Base-by-base conservation (phyloP, 768 basidiomycete genomes). In the Pulveroboletus ravenelii region DNA sequence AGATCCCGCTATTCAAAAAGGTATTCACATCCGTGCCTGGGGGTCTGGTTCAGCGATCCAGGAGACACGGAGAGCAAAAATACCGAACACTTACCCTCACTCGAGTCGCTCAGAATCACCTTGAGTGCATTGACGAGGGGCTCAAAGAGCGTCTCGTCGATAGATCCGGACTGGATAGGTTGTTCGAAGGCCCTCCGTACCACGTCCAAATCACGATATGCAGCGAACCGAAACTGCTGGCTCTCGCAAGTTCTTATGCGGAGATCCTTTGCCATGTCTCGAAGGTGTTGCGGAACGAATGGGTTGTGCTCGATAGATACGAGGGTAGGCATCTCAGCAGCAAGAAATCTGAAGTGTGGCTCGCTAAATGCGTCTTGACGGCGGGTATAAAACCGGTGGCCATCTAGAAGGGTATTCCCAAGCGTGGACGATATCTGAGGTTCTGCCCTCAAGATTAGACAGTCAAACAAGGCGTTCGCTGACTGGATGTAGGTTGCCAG, bases 131-230 rank as follows among this genome's bases (percentile, higher is more conserved):
- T 78, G 27, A 89, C 78, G 25, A 87, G 75, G 17, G 78, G 78
- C 49, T 85, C 82, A 45, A 78, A 80, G 23, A 82, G 68, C 20
- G 72, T 72, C 54, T 80, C 80, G 10, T 73, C 70, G 51, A 71
- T 72, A 56, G 54, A 69, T 41, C 76, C 72, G 5, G 78, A 72
- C 47, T 77, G 76, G 20, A 85, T 70, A 7, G 79, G 76, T 23
- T 76, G 72, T 59, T 88, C 87, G 45, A 91, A 89, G 0, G 84
- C 83, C 53, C 74, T 71, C 39, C 84, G 77, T 36, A 89, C 80
- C 1, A 80, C 77, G 53, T 85, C 84, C 34, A 91, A 73, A 61
- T 90, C 86, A 10, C 84, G 78, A 57, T 87, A 88, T 30, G 85
- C 84, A 1, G 83, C 87, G 59, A 82, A 81, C 6, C 87, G 80